Percentiles rank a stretch among this genome's conserved stretches.
These are phyloP conservation scores for Hymenoscyphus fructigenus DNA, from an alignment of 2,329 filamentous ascomycete species.

Conservation along the genomic window DNA sequence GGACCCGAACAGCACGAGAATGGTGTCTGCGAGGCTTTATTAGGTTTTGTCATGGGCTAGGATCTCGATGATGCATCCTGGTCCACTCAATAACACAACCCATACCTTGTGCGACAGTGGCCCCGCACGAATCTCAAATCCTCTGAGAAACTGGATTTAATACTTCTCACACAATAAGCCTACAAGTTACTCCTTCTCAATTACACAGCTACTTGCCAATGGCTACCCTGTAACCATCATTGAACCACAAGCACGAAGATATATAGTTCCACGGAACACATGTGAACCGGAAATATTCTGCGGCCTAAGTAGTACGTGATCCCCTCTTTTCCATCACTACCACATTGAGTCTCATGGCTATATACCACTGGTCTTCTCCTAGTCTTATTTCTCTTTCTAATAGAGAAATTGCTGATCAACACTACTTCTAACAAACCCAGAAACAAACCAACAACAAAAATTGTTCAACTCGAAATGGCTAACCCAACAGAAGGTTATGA, in stretches of 20 bases:
- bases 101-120: neutral
- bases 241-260: slow-evolving; percentile 1
- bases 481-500: slow-evolving; percentile 21
- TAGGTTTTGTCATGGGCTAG: too few relatives aligned
- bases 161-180: too few relatives aligned
- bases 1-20: too few relatives aligned
- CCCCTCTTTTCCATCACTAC: neutral
- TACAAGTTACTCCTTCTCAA: neutral
- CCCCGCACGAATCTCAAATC: neutral
- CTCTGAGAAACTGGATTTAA: too few relatives aligned
- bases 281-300: neutral
- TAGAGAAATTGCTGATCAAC: neutral
- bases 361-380: neutral
- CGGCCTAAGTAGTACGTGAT: neutral
- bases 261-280: neutral
- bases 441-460: neutral
- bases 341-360: neutral
- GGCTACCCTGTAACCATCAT: neutral
- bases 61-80: neutral
- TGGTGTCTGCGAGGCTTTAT: too few relatives aligned
- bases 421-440: neutral
- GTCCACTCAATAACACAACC: neutral
- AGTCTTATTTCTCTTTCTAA: neutral
- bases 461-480: neutral
- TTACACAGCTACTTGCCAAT: neutral